Conservation (phyloP, 257 asterid species). For the Galeopsis tetrahit region DNA sequence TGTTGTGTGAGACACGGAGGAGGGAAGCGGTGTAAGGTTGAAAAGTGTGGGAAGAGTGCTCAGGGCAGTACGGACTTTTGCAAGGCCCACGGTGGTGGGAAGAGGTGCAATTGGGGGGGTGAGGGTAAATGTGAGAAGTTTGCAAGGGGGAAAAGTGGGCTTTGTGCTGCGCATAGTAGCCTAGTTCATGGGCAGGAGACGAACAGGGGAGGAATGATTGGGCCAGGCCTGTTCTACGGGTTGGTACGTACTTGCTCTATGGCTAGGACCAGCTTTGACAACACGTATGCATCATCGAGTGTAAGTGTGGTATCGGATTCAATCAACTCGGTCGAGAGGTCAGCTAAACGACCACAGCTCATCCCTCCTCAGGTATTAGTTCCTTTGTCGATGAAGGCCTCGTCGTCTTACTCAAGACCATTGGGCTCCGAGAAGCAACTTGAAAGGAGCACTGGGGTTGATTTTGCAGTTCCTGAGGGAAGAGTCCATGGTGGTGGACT, state of each 20-base stretch:
- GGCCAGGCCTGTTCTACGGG: slow-evolving; percentile 79
- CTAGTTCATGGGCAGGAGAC: slow-evolving; percentile 58
- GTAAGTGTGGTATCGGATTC: slow-evolving; percentile 65
- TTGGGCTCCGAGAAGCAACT: slow-evolving; percentile 46
- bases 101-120: slow-evolving; percentile 91
- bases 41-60: slow-evolving; percentile 90
- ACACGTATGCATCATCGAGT: slow-evolving; percentile 53
- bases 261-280: slow-evolving; percentile 42
- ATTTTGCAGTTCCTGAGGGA: slow-evolving; percentile 69
- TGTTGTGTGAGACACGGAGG: slow-evolving; percentile 92
- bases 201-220: slow-evolving; percentile 59
- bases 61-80: slow-evolving; percentile 95
- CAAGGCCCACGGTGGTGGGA: slow-evolving; percentile 98
- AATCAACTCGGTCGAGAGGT: slow-evolving; percentile 45
- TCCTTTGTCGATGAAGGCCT: slow-evolving; percentile 84
- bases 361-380: slow-evolving; percentile 87
- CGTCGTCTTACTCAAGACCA: slow-evolving; percentile 44
- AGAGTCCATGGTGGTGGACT: slow-evolving; percentile 98
- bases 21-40: slow-evolving; percentile 80
- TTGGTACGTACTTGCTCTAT: slow-evolving; percentile 53
- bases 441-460: slow-evolving; percentile 44
- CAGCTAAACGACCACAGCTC: slow-evolving; percentile 56
- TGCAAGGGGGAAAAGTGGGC: slow-evolving; percentile 86
- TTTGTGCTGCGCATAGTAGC: slow-evolving; percentile 89
- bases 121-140: slow-evolving; percentile 85